Evolutionary conservation across 2,329 filamentous ascomycete species (phyloP).

Genomic region (Xylaria sp.): DNA sequence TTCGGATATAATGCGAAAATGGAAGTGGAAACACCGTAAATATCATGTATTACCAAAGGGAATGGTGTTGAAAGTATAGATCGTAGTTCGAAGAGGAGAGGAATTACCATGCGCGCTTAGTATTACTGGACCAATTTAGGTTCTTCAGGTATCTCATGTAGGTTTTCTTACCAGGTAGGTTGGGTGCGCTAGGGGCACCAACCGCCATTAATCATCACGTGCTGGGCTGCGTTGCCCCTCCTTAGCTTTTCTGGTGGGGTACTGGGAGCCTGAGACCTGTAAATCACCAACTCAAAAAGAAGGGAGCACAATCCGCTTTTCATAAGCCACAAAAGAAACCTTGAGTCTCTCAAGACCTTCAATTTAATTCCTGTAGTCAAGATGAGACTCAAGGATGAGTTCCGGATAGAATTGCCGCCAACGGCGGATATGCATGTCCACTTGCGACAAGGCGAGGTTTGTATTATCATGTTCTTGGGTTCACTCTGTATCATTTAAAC

Average conservation of each 20-base stretch:
- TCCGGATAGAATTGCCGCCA: conserved; percentile 66
- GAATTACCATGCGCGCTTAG: no score
- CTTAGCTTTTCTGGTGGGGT: conserved; percentile 23
- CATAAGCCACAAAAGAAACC: not conserved
- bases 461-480: conserved; percentile 2
- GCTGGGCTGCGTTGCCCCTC: conserved; percentile 20
- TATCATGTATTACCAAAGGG: no score
- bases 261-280: conserved; percentile 1
- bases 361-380: conserved; percentile 21
- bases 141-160: no score
- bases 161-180: no score
- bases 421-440: conserved; percentile 78
- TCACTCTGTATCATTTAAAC: not conserved
- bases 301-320: not conserved
- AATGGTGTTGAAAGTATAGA: no score
- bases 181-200: not conserved
- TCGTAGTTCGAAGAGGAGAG: no score
- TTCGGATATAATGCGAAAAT: no score
- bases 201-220: conserved; percentile 22
- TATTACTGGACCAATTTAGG: no score
- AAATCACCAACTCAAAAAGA: not conserved
- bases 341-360: not conserved
- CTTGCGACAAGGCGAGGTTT: conserved; percentile 69
- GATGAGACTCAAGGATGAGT: conserved; percentile 52
- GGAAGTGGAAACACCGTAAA: no score